phyloP scores from a whole-genome alignment of 345 rosid species.

The Lumnitzera racemosa region DNA sequence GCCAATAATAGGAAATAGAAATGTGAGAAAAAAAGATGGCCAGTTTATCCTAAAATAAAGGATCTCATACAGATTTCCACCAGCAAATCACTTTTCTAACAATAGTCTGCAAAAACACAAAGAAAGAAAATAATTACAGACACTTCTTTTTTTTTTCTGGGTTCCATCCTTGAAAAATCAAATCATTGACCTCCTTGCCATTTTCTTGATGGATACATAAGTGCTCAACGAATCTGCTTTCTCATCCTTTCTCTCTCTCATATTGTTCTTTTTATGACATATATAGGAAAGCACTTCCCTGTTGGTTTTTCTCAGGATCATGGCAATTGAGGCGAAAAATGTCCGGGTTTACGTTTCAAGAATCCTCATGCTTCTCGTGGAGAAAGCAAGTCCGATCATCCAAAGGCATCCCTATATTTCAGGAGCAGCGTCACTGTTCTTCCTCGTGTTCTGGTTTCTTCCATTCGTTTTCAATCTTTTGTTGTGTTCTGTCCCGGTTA shows the following conservation, averaged over 20 bases:
- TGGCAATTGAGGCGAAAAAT: conserved; percentile 40
- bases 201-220: too few relatives aligned
- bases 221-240: too few relatives aligned
- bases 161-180: too few relatives aligned
- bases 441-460: conserved; percentile 38
- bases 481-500: conserved; percentile 42
- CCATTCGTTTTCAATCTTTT: conserved; percentile 49
- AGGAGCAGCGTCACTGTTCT: conserved; percentile 16
- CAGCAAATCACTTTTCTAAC: conserved; percentile 5
- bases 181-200: too few relatives aligned
- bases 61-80: conserved; percentile 26
- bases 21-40: not conserved
- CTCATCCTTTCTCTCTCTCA: too few relatives aligned
- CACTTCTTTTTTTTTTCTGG: too few relatives aligned
- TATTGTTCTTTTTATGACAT: too few relatives aligned
- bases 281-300: not conserved
- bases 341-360: conserved; percentile 33
- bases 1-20: conserved; percentile 14
- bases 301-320: not conserved
- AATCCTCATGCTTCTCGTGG: conserved; percentile 29
- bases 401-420: conserved; percentile 44
- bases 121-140: too few relatives aligned
- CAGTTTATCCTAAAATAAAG: conserved; percentile 23
- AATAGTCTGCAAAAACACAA: too few relatives aligned
- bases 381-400: conserved; percentile 17